These are phyloP conservation scores for Camellia sinensis DNA, from an alignment of 148 eudicot genomes.

Conservation along the genomic window DNA sequence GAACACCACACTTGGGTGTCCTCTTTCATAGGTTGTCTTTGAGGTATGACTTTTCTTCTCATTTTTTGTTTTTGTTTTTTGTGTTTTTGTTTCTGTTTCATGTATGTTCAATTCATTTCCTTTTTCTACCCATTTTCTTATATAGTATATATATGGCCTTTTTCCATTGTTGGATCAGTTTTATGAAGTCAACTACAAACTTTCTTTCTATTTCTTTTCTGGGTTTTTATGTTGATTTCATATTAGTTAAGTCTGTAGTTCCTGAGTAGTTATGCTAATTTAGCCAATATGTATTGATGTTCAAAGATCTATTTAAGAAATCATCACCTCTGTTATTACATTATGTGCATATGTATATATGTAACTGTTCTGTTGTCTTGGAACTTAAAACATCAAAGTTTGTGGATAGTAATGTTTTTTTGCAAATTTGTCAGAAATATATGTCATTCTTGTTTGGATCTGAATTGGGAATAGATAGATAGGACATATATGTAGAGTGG, in stretches of 20 bases:
- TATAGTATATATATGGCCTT: background rate
- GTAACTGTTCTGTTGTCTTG: background rate
- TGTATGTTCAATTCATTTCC: background rate
- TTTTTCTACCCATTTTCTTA: background rate
- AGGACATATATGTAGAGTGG: background rate
- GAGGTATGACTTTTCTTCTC: slow-evolving; percentile 32
- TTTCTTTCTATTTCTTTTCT: background rate
- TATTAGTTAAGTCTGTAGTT: background rate
- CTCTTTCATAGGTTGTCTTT: slow-evolving; percentile 24
- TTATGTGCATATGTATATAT: background rate
- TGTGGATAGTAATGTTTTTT: background rate
- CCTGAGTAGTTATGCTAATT: background rate
- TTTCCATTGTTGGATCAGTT: background rate
- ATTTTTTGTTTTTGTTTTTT: background rate
- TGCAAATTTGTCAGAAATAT: background rate
- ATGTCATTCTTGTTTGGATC: slow-evolving; percentile 16
- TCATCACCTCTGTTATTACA: background rate
- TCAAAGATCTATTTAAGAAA: slow-evolving; percentile 7
- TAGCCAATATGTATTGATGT: background rate
- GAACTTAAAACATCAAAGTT: background rate
- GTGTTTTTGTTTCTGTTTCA: background rate
- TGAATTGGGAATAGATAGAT: slow-evolving; percentile 2
- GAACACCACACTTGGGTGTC: background rate
- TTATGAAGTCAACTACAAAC: slow-evolving; percentile 9
- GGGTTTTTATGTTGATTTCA: slow-evolving; percentile 6